Evolutionary conservation across 495 filamentous ascomycete species (phyloP).

Genomic region (Penicillium atrosanguineum): DNA sequence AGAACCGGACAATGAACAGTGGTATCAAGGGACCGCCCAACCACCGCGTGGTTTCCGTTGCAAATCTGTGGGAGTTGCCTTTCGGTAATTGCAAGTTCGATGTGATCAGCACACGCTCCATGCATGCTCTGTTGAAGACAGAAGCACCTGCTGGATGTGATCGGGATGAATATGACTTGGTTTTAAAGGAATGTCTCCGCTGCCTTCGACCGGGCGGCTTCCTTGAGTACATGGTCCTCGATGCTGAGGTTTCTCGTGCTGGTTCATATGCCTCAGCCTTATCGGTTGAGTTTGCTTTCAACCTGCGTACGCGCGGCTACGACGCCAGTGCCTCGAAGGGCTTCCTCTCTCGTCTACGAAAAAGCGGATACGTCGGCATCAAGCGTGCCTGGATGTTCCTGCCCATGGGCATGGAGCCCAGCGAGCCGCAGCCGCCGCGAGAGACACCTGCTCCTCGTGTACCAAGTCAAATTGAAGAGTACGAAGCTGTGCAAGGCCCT

Average conservation of each 20-base stretch:
- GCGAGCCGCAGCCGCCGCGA: constrained; percentile 38
- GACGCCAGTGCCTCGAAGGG: constrained; percentile 77
- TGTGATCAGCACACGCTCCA: constrained; percentile 84
- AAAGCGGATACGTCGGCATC: constrained; percentile 70
- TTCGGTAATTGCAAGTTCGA: constrained; percentile 90
- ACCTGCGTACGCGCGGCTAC: constrained; percentile 81
- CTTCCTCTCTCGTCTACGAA: constrained; percentile 71
- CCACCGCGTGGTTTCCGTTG: constrained; percentile 75
- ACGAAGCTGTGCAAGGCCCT: constrained; percentile 62
- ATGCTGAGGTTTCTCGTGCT: constrained; percentile 82
- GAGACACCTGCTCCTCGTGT: constrained; percentile 55
- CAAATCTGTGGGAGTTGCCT: constrained; percentile 73
- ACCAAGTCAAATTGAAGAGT: constrained; percentile 45
- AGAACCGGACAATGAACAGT: constrained; percentile 63
- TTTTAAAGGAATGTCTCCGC: constrained; percentile 80
- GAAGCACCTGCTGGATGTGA: constrained; percentile 49
- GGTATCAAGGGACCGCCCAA: constrained; percentile 80
- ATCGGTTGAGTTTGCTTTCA: constrained; percentile 84
- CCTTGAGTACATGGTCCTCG: constrained; percentile 84
- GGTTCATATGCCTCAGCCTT: constrained; percentile 75
- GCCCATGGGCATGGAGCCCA: constrained; percentile 71
- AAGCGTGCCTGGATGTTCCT: constrained; percentile 89
- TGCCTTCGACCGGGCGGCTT: constrained; percentile 90
- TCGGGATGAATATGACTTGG: constrained; percentile 83
- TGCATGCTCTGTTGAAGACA: constrained; percentile 76